Percentiles rank a stretch among this genome's conserved stretches.
Evolutionary conservation across 768 basidiomycete species (phyloP).

Genomic region (Psilocybe azurescens): DNA sequence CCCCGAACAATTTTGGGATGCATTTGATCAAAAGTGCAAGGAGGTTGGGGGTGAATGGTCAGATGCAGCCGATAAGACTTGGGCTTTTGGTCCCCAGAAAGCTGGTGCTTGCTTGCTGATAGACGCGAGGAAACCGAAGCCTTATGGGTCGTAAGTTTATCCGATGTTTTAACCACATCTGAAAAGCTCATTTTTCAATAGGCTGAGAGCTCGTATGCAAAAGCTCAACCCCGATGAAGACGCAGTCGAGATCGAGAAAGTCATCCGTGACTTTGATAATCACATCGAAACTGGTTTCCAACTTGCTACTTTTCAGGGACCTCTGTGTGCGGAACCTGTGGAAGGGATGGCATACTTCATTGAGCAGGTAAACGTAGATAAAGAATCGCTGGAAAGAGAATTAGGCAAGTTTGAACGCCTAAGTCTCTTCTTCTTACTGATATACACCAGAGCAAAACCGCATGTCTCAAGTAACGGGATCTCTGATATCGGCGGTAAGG

Average conservation of each 20-base stretch:
- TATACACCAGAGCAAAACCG: conserved; percentile 68
- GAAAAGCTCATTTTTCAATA: conserved; percentile 29
- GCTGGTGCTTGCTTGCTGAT: conserved; percentile 88
- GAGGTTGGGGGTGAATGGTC: conserved; percentile 88
- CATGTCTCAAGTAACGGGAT: conserved; percentile 86
- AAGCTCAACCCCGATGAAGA: conserved; percentile 36
- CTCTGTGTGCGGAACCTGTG: conserved; percentile 93
- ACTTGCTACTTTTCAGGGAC: conserved; percentile 92
- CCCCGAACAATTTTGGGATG: conserved; percentile 82
- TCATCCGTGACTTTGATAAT: conserved; percentile 69
- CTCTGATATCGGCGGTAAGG: conserved; percentile 85
- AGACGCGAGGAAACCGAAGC: conserved; percentile 61
- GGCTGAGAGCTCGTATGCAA: conserved; percentile 58
- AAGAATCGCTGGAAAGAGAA: conserved; percentile 63
- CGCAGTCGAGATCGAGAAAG: conserved; percentile 38
- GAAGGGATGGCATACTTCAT: conserved; percentile 93
- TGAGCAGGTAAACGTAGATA: conserved; percentile 72
- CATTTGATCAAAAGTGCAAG: conserved; percentile 64
- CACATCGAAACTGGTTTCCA: conserved; percentile 94
- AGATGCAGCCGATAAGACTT: conserved; percentile 70
- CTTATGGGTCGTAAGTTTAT: conserved; percentile 59
- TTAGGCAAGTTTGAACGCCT: conserved; percentile 51
- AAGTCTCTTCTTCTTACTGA: neutral
- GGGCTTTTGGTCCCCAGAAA: conserved; percentile 92
- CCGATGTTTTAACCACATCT: neutral